These are phyloP conservation scores for Pyrenophora teres DNA, from an alignment of 2,329 filamentous ascomycete species.

Conservation along the genomic window DNA sequence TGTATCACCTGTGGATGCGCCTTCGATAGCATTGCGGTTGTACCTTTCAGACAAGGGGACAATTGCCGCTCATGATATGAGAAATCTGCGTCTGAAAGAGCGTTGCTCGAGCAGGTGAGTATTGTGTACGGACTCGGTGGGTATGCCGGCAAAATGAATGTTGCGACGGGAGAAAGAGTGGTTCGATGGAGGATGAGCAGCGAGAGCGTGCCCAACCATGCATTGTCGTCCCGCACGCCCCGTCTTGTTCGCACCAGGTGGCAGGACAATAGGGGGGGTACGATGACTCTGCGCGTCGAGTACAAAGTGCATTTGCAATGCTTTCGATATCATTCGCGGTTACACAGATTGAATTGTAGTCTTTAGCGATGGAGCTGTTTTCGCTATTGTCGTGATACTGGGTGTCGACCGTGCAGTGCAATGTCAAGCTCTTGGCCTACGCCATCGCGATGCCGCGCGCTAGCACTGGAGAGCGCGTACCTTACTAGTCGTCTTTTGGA, in stretches of 20 bases:
- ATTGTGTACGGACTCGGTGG: not conserved
- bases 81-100: not conserved
- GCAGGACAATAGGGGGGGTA: not conserved
- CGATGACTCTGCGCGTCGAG: not conserved
- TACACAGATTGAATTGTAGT: slow-evolving; percentile 3
- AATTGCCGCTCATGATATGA: not conserved
- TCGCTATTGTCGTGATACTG: too few relatives aligned
- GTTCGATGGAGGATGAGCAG: slow-evolving; percentile 1
- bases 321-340: not conserved
- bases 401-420: not conserved
- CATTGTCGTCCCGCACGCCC: not conserved
- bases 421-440: slow-evolving; percentile 3
- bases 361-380: not conserved
- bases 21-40: not conserved
- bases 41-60: not conserved
- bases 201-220: not conserved
- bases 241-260: not conserved
- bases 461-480: slow-evolving; percentile 3
- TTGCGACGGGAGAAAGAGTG: not conserved
- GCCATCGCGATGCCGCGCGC: slow-evolving; percentile 1
- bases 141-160: not conserved
- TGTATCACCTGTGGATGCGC: slow-evolving; percentile 3
- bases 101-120: not conserved
- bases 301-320: slow-evolving; percentile 3
- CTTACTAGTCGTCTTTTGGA: not conserved